Evolutionary conservation across 129 eudicot genomes (phyloP), one percentile per base, ranked within the genome.

Genomic region (Artemisia argyi): DNA sequence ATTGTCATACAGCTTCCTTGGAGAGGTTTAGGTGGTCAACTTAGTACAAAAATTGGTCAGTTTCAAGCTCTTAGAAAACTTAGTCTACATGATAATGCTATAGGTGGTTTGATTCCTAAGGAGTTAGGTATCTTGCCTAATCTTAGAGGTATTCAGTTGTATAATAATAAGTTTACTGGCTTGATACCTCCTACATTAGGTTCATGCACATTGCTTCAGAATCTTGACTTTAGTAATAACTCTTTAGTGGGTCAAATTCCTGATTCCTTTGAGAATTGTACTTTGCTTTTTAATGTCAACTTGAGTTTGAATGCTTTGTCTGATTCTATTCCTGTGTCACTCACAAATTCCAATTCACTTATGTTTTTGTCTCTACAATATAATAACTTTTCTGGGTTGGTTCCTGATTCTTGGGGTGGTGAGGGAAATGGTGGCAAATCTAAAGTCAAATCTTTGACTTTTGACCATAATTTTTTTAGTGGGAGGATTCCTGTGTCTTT

Each of bases 1-100:
- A 92, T 92, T 42, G 91, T 92, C 9, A 86, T 92, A 65, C 98
- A 92, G 86, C 96, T 92, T 20, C 96, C 98, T 18, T 89, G 98
- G 98, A 87, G 87, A 54, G 87, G 88, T 0, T 74, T 92, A 69
- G 85, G 96, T 53, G 98, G 98, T 59, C 83, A 83, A 64, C 68
- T 92, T 48, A 89, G 88, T 24, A 74, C 85, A 28, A 83, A 87
- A 28, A 86, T 92, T 35, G 91, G 89, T 9, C 96, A 92, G 20
- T 83, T 92, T 84, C 91, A 89, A 65, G 89, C 95, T 81, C 87
- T 92, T 11, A 79, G 98, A 57, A 92, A 92, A 73, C 96, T 92
- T 24, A 92, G 98, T 71, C 88, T 92, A 18, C 98, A 92, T 81
- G 85, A 92, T 75, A 92, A 92, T 76, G 24, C 58, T 66, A 81